A percentile compares a stretch with the other conserved stretches of the same genome.
phyloP scores from a whole-genome alignment of 2,329 filamentous ascomycete genomes.

The Colletotrichum navitas region DNA sequence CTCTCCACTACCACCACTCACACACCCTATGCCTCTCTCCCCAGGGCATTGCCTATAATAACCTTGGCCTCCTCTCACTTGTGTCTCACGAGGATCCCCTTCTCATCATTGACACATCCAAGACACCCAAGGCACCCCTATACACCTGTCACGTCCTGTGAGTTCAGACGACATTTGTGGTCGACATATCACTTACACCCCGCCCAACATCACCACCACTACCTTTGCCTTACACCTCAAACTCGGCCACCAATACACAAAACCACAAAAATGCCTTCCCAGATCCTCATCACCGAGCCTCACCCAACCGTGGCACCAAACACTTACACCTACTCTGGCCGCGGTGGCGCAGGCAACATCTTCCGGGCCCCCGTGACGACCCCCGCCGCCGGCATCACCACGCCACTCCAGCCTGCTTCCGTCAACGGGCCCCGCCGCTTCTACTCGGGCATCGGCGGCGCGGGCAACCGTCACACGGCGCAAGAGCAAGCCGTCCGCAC shows the following conservation, averaged over 20 bases:
- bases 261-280: conserved; percentile 54
- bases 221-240: not conserved
- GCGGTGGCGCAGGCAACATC: conserved; percentile 69
- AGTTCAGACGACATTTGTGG: conserved; percentile 34
- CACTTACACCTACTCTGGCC: conserved; percentile 65
- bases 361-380: conserved; percentile 59
- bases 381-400: conserved; percentile 62
- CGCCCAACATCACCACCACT: not conserved
- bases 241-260: conserved; percentile 2
- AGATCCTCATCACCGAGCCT: conserved; percentile 62
- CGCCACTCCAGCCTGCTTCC: conserved; percentile 59
- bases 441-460: conserved; percentile 75
- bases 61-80: conserved; percentile 29
- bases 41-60: conserved; percentile 34
- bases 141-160: conserved; percentile 1
- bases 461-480: conserved; percentile 76
- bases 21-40: conserved; percentile 8
- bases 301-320: conserved; percentile 61
- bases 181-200: conserved; percentile 33
- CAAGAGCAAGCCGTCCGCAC: conserved; percentile 49
- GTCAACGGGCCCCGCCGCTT: conserved; percentile 64
- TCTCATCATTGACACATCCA: conserved; percentile 33
- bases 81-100: not conserved
- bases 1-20: conserved; percentile 24
- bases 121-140: conserved; percentile 4